phyloP scores from a whole-genome alignment of 2,329 filamentous ascomycete genomes.

The Penicillium nordicum region DNA sequence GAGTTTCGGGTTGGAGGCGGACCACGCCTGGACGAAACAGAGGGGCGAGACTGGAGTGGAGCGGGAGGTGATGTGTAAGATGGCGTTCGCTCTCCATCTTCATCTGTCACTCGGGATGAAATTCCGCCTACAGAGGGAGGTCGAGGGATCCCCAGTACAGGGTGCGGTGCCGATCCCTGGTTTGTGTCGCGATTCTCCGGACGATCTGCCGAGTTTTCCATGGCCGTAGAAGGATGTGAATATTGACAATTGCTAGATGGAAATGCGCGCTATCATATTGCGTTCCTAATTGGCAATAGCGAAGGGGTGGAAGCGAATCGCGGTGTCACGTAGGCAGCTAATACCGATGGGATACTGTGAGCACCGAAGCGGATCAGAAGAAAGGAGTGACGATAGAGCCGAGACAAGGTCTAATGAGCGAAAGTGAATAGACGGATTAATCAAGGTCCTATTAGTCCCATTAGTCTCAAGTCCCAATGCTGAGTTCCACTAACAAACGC shows the following conservation, averaged over 20 bases:
- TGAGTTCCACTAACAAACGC: background rate
- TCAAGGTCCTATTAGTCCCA: conserved; percentile 1
- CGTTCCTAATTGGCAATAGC: conserved; percentile 3
- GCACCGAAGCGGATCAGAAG: background rate
- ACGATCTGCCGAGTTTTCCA: conserved; percentile 24
- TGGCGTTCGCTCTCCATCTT: conserved; percentile 48
- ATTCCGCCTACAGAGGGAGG: conserved; percentile 48
- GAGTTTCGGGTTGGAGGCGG: conserved; percentile 40
- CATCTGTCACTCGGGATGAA: conserved; percentile 69
- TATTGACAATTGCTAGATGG: conserved; percentile 12
- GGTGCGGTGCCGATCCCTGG: conserved; percentile 37
- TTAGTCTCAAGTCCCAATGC: conserved; percentile 8
- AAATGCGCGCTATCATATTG: conserved; percentile 24
- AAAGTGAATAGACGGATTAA: conserved; percentile 9
- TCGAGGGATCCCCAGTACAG: conserved; percentile 52
- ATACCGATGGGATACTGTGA: background rate
- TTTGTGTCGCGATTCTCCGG: conserved; percentile 43
- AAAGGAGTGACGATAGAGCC: conserved; percentile 14
- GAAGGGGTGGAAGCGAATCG: conserved; percentile 4
- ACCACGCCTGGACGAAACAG: conserved; percentile 58
- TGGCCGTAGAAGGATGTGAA: conserved; percentile 11
- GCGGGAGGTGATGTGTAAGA: conserved; percentile 47
- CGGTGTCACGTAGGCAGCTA: background rate
- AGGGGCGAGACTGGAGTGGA: conserved; percentile 53
- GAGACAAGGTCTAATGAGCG: conserved; percentile 3